Evolutionary conservation across 129 eudicot genomes (phyloP).

Genomic region (Artemisia argyi): DNA sequence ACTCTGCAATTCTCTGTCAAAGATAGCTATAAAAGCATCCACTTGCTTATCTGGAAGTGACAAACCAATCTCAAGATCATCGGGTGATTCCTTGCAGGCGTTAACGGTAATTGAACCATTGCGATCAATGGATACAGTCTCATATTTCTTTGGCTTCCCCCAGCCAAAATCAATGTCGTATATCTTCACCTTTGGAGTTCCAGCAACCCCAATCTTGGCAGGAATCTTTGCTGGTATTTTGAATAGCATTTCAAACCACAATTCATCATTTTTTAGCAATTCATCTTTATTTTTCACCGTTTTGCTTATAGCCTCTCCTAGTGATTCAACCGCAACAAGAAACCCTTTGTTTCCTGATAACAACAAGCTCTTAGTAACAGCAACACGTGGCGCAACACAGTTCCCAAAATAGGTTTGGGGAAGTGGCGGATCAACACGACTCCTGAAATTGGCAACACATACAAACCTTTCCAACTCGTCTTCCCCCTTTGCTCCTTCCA

Average conservation of each 20-base stretch:
- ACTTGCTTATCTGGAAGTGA: constrained; percentile 31
- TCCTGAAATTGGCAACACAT: constrained; percentile 25
- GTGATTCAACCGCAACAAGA: constrained; percentile 17
- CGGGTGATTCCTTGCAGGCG: constrained; percentile 27
- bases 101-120: constrained; percentile 34
- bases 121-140: constrained; percentile 39
- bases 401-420: constrained; percentile 49
- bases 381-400: constrained; percentile 25
- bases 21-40: constrained; percentile 40
- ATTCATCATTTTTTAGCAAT: constrained; percentile 15
- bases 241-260: constrained; percentile 8
- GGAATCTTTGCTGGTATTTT: constrained; percentile 1
- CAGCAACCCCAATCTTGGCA: constrained; percentile 33
- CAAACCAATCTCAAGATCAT: constrained; percentile 47
- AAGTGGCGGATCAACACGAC: constrained; percentile 44
- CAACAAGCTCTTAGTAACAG: background rate
- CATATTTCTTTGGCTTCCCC: constrained; percentile 45
- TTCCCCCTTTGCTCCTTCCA: constrained; percentile 5
- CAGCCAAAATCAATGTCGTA: constrained; percentile 54
- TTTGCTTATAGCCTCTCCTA: constrained; percentile 25
- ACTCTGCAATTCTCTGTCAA: constrained; percentile 23
- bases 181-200: constrained; percentile 38
- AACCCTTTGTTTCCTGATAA: constrained; percentile 34
- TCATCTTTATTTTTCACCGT: constrained; percentile 21
- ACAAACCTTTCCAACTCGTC: constrained; percentile 26